Conservation (phyloP, 1,139 yeast species). For the Yamadazyma aaseri region DNA sequence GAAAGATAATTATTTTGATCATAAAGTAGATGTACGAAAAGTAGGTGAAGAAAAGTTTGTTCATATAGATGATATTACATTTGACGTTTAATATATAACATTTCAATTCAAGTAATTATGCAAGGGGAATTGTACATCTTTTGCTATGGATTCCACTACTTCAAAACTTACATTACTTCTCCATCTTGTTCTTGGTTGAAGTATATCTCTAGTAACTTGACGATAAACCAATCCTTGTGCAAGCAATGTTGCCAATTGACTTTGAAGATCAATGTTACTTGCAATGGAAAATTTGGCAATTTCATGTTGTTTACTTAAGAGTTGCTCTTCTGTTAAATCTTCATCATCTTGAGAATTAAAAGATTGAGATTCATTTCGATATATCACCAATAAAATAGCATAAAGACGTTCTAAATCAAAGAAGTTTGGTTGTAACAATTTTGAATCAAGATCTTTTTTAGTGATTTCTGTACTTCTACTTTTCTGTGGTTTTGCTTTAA, state of each 20-base stretch:
- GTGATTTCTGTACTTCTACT: constrained; percentile 33
- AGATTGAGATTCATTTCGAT: constrained; percentile 37
- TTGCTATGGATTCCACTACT: constrained; percentile 48
- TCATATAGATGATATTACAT: constrained; percentile 23
- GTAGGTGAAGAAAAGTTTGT: constrained; percentile 30
- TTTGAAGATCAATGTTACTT: constrained; percentile 48
- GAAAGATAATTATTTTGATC: constrained; percentile 57
- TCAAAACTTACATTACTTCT: constrained; percentile 58
- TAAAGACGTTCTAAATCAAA: constrained; percentile 69
- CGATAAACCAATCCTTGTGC: constrained; percentile 54
- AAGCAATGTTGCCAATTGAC: constrained; percentile 60
- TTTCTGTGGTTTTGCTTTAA: constrained; percentile 33
- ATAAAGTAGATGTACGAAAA: constrained; percentile 43
- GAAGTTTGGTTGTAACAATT: constrained; percentile 56
- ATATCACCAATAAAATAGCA: constrained; percentile 64
- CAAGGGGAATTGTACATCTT: constrained; percentile 54
- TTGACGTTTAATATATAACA: constrained; percentile 15
- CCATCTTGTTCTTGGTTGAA: constrained; percentile 66
- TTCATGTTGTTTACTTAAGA: constrained; percentile 28
- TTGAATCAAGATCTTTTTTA: constrained; percentile 48
- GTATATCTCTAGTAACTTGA: constrained; percentile 52
- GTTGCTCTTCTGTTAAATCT: constrained; percentile 19
- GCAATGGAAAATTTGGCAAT: constrained; percentile 32
- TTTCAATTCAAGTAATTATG: constrained; percentile 40
- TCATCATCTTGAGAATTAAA: constrained; percentile 30